Evolutionary conservation across 1,139 yeast species (phyloP).

Genomic region (Candida gigantensis): DNA sequence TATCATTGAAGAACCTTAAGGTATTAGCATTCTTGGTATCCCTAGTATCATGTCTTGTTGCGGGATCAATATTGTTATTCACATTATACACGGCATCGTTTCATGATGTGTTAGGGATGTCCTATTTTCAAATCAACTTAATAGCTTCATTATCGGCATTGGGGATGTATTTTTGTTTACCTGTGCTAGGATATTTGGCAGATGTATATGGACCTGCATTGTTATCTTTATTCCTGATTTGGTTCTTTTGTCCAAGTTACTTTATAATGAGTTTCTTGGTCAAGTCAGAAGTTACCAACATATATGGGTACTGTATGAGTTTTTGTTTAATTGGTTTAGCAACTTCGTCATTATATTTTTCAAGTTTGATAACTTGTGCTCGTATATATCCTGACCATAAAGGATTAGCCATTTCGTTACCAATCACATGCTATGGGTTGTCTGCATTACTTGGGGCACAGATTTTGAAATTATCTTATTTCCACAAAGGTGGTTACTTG

Average conservation of each 20-base stretch:
- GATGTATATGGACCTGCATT: conserved; percentile 84
- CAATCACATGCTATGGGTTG: conserved; percentile 84
- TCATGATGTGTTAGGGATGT: conserved; percentile 55
- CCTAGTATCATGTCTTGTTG: conserved; percentile 61
- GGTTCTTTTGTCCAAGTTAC: conserved; percentile 76
- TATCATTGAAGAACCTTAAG: conserved; percentile 29
- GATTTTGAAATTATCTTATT: conserved; percentile 44
- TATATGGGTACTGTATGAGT: conserved; percentile 30
- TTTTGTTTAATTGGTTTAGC: conserved; percentile 70
- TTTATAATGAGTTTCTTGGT: conserved; percentile 35
- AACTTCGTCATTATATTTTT: conserved; percentile 77
- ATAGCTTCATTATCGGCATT: conserved; percentile 74
- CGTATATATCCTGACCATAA: conserved; percentile 72
- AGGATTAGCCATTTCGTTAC: conserved; percentile 82
- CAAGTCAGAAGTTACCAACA: conserved; percentile 1
- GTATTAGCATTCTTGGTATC: conserved; percentile 39
- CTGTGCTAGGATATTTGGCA: conserved; percentile 78
- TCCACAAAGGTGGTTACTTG: conserved; percentile 33
- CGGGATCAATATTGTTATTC: conserved; percentile 81
- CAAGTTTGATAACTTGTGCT: conserved; percentile 81
- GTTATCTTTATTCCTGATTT: conserved; percentile 61
- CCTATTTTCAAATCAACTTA: conserved; percentile 72
- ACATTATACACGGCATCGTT: conserved; percentile 77
- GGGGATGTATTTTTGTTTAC: conserved; percentile 86
- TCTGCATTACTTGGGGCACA: conserved; percentile 70